Conservation (phyloP, 192 early-diverging fungal genomes). For the Coemansia sp. region DNA sequence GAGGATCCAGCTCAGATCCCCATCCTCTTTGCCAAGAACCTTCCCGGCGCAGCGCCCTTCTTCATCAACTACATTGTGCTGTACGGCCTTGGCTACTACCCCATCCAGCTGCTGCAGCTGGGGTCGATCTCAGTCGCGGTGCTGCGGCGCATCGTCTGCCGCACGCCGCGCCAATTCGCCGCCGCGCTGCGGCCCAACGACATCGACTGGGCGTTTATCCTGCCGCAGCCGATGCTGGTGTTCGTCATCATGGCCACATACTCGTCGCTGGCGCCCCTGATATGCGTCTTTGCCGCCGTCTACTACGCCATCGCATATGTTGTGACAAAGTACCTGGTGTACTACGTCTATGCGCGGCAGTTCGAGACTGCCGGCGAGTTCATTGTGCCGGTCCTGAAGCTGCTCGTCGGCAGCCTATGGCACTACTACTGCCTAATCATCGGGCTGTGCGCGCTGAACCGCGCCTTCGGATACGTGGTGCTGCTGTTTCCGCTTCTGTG, state of each 20-base stretch:
- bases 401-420: slow-evolving; percentile 50
- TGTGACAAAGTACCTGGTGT: slow-evolving; percentile 73
- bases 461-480: slow-evolving; percentile 42
- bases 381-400: slow-evolving; percentile 49
- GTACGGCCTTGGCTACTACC: slow-evolving; percentile 68
- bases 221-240: slow-evolving; percentile 70
- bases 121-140: slow-evolving; percentile 61
- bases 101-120: slow-evolving; percentile 68
- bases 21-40: slow-evolving; percentile 64
- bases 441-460: slow-evolving; percentile 49
- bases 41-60: slow-evolving; percentile 75
- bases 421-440: slow-evolving; percentile 55
- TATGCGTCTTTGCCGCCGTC: slow-evolving; percentile 69
- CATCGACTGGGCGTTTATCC: slow-evolving; percentile 68
- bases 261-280: slow-evolving; percentile 70
- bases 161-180: slow-evolving; percentile 78
- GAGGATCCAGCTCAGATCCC: slow-evolving; percentile 69
- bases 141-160: slow-evolving; percentile 64
- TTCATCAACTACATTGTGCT: slow-evolving; percentile 79
- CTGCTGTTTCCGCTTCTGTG: slow-evolving; percentile 49
- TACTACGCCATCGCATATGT: slow-evolving; percentile 69
- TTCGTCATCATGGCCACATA: slow-evolving; percentile 77
- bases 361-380: slow-evolving; percentile 69
- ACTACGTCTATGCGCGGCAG: slow-evolving; percentile 76
- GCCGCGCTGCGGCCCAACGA: slow-evolving; percentile 67